These are phyloP conservation scores for Artemisia argyi DNA, from an alignment of 129 eudicot species.

Conservation along the genomic window DNA sequence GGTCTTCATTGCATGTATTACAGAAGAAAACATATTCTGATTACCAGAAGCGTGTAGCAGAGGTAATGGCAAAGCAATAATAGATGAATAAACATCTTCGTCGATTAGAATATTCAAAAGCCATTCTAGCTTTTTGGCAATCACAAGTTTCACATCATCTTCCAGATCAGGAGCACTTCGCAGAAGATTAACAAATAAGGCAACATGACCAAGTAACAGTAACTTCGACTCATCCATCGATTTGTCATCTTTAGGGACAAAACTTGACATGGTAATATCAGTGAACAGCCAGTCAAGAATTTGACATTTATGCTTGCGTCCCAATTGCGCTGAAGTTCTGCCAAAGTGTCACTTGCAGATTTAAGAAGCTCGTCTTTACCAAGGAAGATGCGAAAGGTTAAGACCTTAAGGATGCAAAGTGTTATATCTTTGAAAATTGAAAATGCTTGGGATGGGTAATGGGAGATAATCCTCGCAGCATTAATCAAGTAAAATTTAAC, in stretches of 20 bases:
- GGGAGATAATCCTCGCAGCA: constrained; percentile 88
- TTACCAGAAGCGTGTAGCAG: constrained; percentile 43
- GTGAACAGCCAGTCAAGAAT: constrained; percentile 72
- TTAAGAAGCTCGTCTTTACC: constrained; percentile 54
- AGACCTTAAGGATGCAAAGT: constrained; percentile 54
- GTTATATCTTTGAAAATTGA: constrained; percentile 55
- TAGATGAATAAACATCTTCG: constrained; percentile 61
- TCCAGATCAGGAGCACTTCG: constrained; percentile 72
- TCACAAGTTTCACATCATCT: constrained; percentile 52
- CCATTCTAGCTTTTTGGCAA: constrained; percentile 78
- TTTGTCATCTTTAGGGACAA: constrained; percentile 22
- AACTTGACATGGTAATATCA: constrained; percentile 23
- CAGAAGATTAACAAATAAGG: constrained; percentile 66
- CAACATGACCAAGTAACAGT: constrained; percentile 51
- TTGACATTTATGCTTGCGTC: constrained; percentile 49
- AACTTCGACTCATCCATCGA: constrained; percentile 34
- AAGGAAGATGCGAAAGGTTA: constrained; percentile 62
- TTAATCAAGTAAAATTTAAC: constrained; percentile 85
- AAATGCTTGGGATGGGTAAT: constrained; percentile 73
- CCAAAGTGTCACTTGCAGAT: constrained; percentile 36
- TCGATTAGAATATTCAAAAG: constrained; percentile 46
- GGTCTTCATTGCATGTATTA: constrained; percentile 71
- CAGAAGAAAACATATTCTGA: constrained; percentile 49
- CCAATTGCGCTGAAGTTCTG: constrained; percentile 70
- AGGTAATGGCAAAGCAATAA: constrained; percentile 58